These are phyloP conservation scores for Xylariomycetidae sp. DNA, from an alignment of 2,329 filamentous ascomycete genomes.

Conservation along the genomic window DNA sequence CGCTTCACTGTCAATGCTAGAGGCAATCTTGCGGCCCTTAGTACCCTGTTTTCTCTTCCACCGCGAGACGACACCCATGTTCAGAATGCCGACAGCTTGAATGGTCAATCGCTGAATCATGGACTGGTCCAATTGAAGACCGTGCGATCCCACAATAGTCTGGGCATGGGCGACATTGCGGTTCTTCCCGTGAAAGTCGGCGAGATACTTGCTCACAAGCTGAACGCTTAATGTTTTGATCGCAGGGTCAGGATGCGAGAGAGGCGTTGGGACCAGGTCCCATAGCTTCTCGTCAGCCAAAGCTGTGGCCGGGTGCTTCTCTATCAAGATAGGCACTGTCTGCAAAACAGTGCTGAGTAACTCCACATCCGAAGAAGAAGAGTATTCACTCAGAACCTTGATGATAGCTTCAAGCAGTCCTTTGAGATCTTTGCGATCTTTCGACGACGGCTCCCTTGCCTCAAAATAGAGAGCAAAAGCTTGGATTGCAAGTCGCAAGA, in stretches of 20 bases:
- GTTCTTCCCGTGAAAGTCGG: slow-evolving; percentile 66
- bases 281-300: slow-evolving; percentile 66
- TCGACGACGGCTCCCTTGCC: slow-evolving; percentile 49
- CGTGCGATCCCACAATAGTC: slow-evolving; percentile 63
- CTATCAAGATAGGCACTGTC: slow-evolving; percentile 60
- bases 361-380: slow-evolving; percentile 57
- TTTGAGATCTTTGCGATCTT: slow-evolving; percentile 61
- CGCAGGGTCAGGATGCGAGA: slow-evolving; percentile 65
- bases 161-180: slow-evolving; percentile 47
- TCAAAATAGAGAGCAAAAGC: slow-evolving; percentile 82
- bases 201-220: slow-evolving; percentile 70
- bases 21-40: slow-evolving; percentile 5
- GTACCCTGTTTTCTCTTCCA: slow-evolving; percentile 24
- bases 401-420: slow-evolving; percentile 53
- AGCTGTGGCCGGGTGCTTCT: slow-evolving; percentile 57
- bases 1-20: slow-evolving; percentile 6
- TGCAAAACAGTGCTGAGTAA: slow-evolving; percentile 68
- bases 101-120: slow-evolving; percentile 55
- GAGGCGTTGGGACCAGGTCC: slow-evolving; percentile 59
- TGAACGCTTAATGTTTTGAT: slow-evolving; percentile 73
- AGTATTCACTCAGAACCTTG: slow-evolving; percentile 47
- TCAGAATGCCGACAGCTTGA: slow-evolving; percentile 22
- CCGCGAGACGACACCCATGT: slow-evolving; percentile 32
- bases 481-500: slow-evolving; percentile 70
- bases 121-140: slow-evolving; percentile 58